phyloP scores from a whole-genome alignment of 2,329 filamentous ascomycete genomes.

The Colletotrichum sp. region DNA sequence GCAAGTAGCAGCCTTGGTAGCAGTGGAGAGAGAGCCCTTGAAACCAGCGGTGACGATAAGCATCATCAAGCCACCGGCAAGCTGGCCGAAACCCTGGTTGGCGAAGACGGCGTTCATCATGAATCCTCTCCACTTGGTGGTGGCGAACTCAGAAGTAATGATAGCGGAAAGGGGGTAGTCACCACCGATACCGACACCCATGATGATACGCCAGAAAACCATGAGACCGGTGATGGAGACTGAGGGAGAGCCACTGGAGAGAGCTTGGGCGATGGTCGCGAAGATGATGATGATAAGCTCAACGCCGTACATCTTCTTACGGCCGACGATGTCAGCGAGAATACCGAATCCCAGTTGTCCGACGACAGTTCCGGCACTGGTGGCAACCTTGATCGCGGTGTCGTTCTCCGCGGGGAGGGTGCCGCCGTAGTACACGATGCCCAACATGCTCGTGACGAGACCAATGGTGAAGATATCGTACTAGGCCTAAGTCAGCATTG shows the following conservation, averaged over 20 bases:
- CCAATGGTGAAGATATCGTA: constrained; percentile 85
- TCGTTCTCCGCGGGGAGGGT: constrained; percentile 71
- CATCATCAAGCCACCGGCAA: constrained; percentile 76
- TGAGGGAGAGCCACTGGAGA: constrained; percentile 66
- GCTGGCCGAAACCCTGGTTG: constrained; percentile 71
- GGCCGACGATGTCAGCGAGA: constrained; percentile 78
- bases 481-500: neutral
- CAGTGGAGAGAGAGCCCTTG: constrained; percentile 63
- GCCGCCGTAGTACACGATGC: constrained; percentile 75
- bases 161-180: constrained; percentile 72
- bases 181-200: constrained; percentile 60
- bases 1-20: constrained; percentile 60
- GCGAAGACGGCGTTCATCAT: constrained; percentile 74
- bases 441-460: constrained; percentile 76
- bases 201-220: constrained; percentile 83
- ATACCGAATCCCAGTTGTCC: constrained; percentile 83
- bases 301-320: constrained; percentile 75
- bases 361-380: constrained; percentile 81
- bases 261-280: constrained; percentile 74
- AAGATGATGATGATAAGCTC: constrained; percentile 84
- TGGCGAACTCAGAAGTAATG: constrained; percentile 70
- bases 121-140: constrained; percentile 64
- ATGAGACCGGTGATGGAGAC: constrained; percentile 70
- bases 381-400: constrained; percentile 85
- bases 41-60: constrained; percentile 73